phyloP scores from a whole-genome alignment of 305 asterid species.

The Salvia sclarea region DNA sequence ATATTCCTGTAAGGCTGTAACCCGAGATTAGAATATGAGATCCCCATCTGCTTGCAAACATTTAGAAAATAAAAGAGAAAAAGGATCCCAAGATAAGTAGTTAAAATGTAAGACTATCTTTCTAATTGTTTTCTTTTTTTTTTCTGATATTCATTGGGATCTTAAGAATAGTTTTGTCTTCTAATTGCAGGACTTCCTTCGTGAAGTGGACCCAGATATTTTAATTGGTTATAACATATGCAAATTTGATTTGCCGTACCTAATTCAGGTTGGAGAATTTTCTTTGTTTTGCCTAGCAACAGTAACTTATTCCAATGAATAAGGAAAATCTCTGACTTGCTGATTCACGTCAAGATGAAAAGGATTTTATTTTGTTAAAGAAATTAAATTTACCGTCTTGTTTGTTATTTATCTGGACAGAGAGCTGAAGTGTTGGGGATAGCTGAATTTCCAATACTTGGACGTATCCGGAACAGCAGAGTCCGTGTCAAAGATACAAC shows the following conservation, averaged over 20 bases:
- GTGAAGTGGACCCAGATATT: conserved; percentile 98
- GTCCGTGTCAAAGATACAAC: conserved; percentile 85
- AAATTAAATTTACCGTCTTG: conserved; percentile 11
- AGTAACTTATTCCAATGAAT: conserved; percentile 10
- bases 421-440: conserved; percentile 86
- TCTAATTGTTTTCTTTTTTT: not conserved
- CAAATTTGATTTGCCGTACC: conserved; percentile 98
- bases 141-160: not conserved
- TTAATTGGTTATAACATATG: conserved; percentile 98
- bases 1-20: conserved; percentile 4
- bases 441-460: conserved; percentile 88
- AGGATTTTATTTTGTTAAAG: conserved; percentile 22
- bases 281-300: not conserved
- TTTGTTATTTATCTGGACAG: conserved; percentile 40
- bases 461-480: conserved; percentile 89
- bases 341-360: conserved; percentile 1
- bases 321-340: conserved; percentile 20
- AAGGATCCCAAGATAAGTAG: not conserved
- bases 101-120: conserved; percentile 15
- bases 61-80: conserved; percentile 8
- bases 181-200: conserved; percentile 72
- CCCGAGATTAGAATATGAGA: conserved; percentile 3
- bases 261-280: conserved; percentile 68
- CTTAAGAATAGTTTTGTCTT: conserved; percentile 21
- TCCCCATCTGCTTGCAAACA: conserved; percentile 13